Base-by-base conservation (phyloP, 257 asterid genomes). In the Capsicum rhomboideum region DNA sequence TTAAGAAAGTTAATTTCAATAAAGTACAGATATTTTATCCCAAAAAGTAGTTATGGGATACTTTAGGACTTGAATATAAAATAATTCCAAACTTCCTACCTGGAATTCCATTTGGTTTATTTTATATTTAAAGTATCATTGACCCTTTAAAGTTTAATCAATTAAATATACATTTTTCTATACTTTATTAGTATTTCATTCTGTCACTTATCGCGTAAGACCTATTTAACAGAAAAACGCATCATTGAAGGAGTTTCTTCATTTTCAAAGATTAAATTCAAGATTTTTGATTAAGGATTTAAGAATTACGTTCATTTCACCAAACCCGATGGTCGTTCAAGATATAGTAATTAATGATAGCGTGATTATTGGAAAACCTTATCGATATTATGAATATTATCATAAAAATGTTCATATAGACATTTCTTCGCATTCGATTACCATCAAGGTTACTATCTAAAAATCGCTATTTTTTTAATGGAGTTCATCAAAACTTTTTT, bases 81-180 rank as follows among this genome's bases (percentile, higher is more conserved):
- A 84, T 88, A 4, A 88, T 85, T 75, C 90, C 78, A 64, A 8
- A 63, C 71, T 87, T 16, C 91, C 86, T 52, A 85, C 82, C 67
- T 87, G 92, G 92, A 91, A 90, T 87, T 88, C 92, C 91, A 90
- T 88, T 87, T 40, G 59, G 26, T 42, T 6, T 78, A 29, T 82
- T 49, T 59, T 52, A 29, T 82, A 68, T 59, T 58, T 10, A 46
- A 80, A 50, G 79, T n/a, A 84, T 46, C 50, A 46, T 75, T 83
- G 49, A 77, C 72, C 86, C 75, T 82, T 64, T 28, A 28, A 64
- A 64, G 72, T 64, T 28, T 64, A 64, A 49, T 49, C 21, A 75
- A 75, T 49, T 75, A 49, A 14, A 26, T 75, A 23, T 49, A 44
- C 6, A 7, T 23, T 2, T 23, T 4, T 49, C 6, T 49, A 23